These are phyloP conservation scores for Anthoceros angustus DNA, from an alignment of 225 moss, liverwort and hornwort genomes.

Conservation along the genomic window DNA sequence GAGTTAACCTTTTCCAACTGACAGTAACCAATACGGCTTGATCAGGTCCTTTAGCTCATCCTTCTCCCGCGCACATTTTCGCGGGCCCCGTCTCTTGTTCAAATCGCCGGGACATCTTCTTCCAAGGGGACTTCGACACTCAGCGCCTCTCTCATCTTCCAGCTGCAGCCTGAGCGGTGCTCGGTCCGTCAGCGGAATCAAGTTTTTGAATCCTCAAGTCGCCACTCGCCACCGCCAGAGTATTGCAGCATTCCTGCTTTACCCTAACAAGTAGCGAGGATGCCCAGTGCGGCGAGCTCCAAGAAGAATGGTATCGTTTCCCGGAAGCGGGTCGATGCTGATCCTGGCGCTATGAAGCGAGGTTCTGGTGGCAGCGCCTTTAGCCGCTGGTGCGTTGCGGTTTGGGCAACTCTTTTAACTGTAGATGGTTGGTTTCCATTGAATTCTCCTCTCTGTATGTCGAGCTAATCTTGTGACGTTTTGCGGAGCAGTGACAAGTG, in stretches of 20 bases:
- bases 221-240: neutral
- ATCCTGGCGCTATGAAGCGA: conserved; percentile 37
- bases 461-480: neutral
- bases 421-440: neutral
- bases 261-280: neutral
- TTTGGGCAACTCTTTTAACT: too few species aligned
- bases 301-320: conserved; percentile 1
- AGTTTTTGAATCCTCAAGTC: neutral
- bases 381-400: conserved; percentile 32
- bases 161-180: neutral
- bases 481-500: conserved; percentile 23
- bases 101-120: neutral
- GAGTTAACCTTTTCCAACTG: too few species aligned
- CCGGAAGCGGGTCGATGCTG: conserved; percentile 35
- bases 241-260: neutral
- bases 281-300: neutral
- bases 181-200: neutral
- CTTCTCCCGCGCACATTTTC: neutral
- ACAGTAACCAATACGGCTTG: too few species aligned
- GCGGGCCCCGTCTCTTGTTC: neutral
- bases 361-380: conserved; percentile 37
- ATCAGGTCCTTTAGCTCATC: too few species aligned
- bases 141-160: neutral
- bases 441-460: neutral
- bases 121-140: neutral